phyloP scores from a whole-genome alignment of 2,329 filamentous ascomycete genomes.

The Penicillium decumbens region DNA sequence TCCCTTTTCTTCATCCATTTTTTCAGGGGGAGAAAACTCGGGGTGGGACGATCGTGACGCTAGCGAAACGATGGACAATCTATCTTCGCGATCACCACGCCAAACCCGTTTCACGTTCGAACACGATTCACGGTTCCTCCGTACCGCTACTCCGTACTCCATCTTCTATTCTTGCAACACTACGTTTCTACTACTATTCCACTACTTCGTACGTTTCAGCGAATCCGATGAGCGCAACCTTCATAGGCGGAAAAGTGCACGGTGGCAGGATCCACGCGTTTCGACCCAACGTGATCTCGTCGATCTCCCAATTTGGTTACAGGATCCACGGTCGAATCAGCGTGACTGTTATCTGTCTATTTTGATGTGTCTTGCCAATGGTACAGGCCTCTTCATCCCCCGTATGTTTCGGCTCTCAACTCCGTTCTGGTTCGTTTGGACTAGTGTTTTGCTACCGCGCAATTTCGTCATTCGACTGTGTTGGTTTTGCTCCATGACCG shows the following conservation, averaged over 20 bases:
- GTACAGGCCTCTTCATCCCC: neutral
- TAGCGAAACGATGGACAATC: slow-evolving; percentile 4
- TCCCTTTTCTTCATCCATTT: neutral
- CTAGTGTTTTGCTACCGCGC: neutral
- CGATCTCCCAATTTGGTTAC: slow-evolving; percentile 4
- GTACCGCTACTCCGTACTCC: neutral
- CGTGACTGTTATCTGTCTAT: slow-evolving; percentile 8
- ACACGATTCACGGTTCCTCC: neutral
- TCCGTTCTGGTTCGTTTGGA: neutral
- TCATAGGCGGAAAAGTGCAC: slow-evolving; percentile 4
- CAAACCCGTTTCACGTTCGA: neutral
- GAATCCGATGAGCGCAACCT: neutral
- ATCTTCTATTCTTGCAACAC: neutral
- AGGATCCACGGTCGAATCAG: slow-evolving; percentile 1
- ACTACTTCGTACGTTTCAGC: slow-evolving; percentile 3
- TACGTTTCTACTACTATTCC: neutral
- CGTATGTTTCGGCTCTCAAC: neutral
- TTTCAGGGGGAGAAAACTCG: slow-evolving; percentile 3
- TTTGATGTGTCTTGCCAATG: slow-evolving; percentile 11
- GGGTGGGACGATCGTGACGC: slow-evolving; percentile 4
- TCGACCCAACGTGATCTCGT: slow-evolving; percentile 7
- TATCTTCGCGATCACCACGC: neutral
- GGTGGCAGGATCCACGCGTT: slow-evolving; percentile 9
- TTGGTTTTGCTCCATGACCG: neutral
- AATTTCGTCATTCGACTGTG: neutral